Evolutionary conservation across 805 yeast species (phyloP), one percentile per base, ranked within the genome.

Genomic region (Pichia nanzhaoensis): DNA sequence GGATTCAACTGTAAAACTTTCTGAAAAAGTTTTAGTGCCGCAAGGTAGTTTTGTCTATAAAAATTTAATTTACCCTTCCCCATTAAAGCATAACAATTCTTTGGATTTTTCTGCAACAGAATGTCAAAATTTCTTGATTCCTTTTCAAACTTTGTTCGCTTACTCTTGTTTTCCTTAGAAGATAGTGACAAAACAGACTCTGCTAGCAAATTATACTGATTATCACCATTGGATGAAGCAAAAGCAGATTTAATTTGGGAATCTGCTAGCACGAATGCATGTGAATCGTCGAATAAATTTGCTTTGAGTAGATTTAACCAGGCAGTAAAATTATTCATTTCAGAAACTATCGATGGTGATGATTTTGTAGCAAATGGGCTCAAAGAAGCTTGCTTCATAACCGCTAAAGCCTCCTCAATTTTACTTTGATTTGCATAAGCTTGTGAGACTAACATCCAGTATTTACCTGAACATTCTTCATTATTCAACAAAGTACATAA

Each of bases 11-110:
- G 73, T 52, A 93, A 69, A 7, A 85, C 81, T 51, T 83, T 84
- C 69, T 93, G 99, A 65, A 86, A 93, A 28, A 85, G 62, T 60
- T 82, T 82, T 55, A 93, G 73, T 14, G 96, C 89, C 5, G 75
- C 79, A 20, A 74, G 61, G 62, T 80, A 89, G 59, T 84, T 84
- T 49, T 78, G 81, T 61, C 82, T 84, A 51, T 75, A 75, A 58
- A 86, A 82, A 30, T 81, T 66, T 30, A 88, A 70, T 51, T 90
- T 86, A 3, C 97, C 99, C 56, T 86, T 84, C 22, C 95, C 90
- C 45, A 91, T 59, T 39, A 85, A 63, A 1, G 96, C 96, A 60
- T 77, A 77, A 39, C 85, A 74, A 59, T 88, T 88, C 38, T 74
- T 71, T 28, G 76, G 73, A 42, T 82, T 77, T 36, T 62, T 63